Base-by-base conservation (phyloP, 345 rosid genomes). In the Acer saccharum region DNA sequence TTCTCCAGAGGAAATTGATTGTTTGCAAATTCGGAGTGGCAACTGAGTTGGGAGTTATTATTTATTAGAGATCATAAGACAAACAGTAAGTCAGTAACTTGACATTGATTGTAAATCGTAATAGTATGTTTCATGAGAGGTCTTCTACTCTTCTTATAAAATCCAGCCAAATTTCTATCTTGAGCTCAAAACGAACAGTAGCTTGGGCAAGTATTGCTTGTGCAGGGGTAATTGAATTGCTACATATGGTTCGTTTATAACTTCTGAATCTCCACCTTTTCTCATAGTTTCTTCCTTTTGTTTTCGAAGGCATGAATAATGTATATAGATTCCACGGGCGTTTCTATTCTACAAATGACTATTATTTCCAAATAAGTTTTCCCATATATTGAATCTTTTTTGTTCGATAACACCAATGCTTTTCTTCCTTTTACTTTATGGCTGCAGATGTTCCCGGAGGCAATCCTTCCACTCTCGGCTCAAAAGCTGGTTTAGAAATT, bases 391-490 rank as follows among this genome's bases (percentile, higher is more conserved):
- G 11, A 58, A 6, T 7, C 27, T 60, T 20, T 60, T 25, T 18
- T 20, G 23, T 10, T 60, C 64, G 2, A 68, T 61, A 17, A 43
- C 39, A 63, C 35, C 32, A 20, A 60, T 39, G 52, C 7, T 60
- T 61, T 8, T 60, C 10, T 43, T 43, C 1, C 57, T 1, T 68
- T 23, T 21, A 52, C 27, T 79, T 72, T 72, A 60, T 75, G 82
- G 69, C 57, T 79, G 86, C 85, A 86, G 88, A 69, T 74, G 71
- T 65, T 62, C 41, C 20, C 11, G 76, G 80, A 60, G 66, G 10
- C 54, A 60, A 43, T 72, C 48, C 10, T 68, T 25, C 35, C 17
- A 8, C 16, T 3, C 65, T n/a, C 60, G 25, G 61, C 61, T 44
- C 20, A 41, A 39, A 48, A 44, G 13, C 52, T 46, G 72, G 39